A percentile compares a stretch with the other conserved stretches of the same genome.
Conservation (phyloP, 139 green algal species). For the Marvania coccoides region DNA sequence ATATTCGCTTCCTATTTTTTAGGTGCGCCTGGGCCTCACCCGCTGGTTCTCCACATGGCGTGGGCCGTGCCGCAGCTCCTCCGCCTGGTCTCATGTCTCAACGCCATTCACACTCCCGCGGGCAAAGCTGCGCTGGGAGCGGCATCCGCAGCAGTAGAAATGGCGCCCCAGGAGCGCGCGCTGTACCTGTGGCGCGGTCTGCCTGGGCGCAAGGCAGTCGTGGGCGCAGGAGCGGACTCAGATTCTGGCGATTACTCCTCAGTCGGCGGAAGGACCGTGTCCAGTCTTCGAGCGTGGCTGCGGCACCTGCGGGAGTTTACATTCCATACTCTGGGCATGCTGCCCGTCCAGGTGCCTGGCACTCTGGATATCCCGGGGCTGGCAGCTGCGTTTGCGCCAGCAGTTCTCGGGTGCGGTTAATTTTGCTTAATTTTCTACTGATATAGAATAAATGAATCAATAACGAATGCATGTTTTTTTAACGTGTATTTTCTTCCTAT, state of each 20-base stretch:
- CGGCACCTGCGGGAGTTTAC: conserved; percentile 32
- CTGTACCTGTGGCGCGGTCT: conserved; percentile 36
- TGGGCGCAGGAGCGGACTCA: not conserved
- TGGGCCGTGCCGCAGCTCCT: conserved; percentile 37
- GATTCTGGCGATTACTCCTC: conserved; percentile 27
- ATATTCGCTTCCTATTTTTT: too few relatives aligned
- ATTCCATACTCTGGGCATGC: conserved; percentile 36
- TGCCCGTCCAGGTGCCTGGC: conserved; percentile 8
- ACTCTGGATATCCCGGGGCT: conserved; percentile 5
- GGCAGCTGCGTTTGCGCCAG: not conserved
- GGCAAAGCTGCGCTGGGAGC: conserved; percentile 21
- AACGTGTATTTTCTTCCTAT: not conserved
- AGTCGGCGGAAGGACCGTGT: conserved; percentile 27
- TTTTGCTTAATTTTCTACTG: too few relatives aligned
- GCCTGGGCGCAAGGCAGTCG: not conserved
- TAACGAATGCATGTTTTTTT: too few relatives aligned
- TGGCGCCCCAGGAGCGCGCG: conserved; percentile 60
- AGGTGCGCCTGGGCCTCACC: not conserved
- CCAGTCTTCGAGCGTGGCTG: conserved; percentile 31
- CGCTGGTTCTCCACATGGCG: conserved; percentile 26
- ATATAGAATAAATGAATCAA: too few relatives aligned
- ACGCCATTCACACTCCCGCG: conserved; percentile 37
- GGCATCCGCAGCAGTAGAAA: conserved; percentile 20
- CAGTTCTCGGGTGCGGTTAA: conserved; percentile 3
- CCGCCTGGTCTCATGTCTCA: conserved; percentile 34